A percentile compares a stretch with the other conserved stretches of the same genome.
These are phyloP conservation scores for Austroboletus niveus DNA, from an alignment of 1,284 basidiomycete genomes.

Conservation along the genomic window DNA sequence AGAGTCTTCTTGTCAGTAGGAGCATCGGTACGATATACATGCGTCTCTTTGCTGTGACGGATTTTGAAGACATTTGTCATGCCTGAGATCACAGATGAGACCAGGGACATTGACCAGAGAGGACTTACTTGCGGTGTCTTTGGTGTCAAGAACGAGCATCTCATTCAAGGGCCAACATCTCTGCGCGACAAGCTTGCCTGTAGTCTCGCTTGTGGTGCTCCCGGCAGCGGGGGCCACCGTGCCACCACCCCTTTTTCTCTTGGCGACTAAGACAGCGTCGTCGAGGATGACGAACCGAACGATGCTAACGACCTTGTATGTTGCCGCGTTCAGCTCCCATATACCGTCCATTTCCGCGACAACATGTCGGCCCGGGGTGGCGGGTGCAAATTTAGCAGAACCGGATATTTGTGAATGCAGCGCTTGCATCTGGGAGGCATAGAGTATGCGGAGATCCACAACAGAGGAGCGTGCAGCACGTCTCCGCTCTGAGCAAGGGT, in stretches of 20 bases:
- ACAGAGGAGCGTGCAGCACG: conserved; percentile 85
- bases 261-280: conserved; percentile 86
- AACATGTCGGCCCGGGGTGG: conserved; percentile 87
- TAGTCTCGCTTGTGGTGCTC: conserved; percentile 30
- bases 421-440: conserved; percentile 90
- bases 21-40: conserved; percentile 87
- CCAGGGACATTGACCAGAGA: background rate
- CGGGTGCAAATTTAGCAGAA: conserved; percentile 93
- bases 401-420: conserved; percentile 93
- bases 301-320: conserved; percentile 88
- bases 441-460: conserved; percentile 90
- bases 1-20: conserved; percentile 84
- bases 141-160: conserved; percentile 92
- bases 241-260: conserved; percentile 56
- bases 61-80: conserved; percentile 97
- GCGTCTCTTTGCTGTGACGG: conserved; percentile 88
- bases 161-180: conserved; percentile 90
- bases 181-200: conserved; percentile 85
- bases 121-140: conserved; percentile 82
- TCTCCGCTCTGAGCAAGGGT: conserved; percentile 44
- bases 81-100: conserved; percentile 43
- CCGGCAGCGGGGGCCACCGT: conserved; percentile 33
- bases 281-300: conserved; percentile 91
- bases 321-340: conserved; percentile 87
- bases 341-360: conserved; percentile 86